Evolutionary conservation across 345 rosid species (phyloP).

Genomic region (Lepidium didymum): DNA sequence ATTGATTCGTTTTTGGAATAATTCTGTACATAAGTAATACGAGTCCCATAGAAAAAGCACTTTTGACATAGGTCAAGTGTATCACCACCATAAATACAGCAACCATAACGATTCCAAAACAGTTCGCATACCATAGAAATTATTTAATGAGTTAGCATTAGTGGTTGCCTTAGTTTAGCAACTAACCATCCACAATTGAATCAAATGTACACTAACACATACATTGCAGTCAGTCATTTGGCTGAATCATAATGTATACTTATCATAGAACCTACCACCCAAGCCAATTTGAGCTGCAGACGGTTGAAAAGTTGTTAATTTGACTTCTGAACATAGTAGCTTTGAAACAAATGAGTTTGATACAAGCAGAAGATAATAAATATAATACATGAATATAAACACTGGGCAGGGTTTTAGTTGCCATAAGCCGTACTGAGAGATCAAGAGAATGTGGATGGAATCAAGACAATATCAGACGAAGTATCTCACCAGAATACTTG

Average conservation of each 20-base stretch:
- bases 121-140: not conserved
- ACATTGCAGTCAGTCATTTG: not conserved
- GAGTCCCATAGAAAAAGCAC: not conserved
- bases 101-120: not conserved
- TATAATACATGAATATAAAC: slow-evolving; percentile 5
- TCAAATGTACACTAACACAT: not conserved
- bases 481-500: slow-evolving; percentile 83
- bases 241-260: not conserved
- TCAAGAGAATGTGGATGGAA: not conserved
- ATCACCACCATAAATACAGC: not conserved
- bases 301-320: not conserved
- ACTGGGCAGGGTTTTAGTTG: slow-evolving; percentile 15
- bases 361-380: not conserved
- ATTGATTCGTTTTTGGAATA: not conserved
- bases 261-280: not conserved
- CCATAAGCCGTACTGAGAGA: not conserved
- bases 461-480: slow-evolving; percentile 70
- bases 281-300: not conserved
- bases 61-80: not conserved
- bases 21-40: not conserved
- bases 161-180: too few species aligned
- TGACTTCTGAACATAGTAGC: not conserved
- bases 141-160: too few species aligned
- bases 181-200: too few species aligned
- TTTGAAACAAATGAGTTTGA: slow-evolving; percentile 14